phyloP scores from a whole-genome alignment of 2,329 filamentous ascomycete species.

The Fusarium nisikadoi region DNA sequence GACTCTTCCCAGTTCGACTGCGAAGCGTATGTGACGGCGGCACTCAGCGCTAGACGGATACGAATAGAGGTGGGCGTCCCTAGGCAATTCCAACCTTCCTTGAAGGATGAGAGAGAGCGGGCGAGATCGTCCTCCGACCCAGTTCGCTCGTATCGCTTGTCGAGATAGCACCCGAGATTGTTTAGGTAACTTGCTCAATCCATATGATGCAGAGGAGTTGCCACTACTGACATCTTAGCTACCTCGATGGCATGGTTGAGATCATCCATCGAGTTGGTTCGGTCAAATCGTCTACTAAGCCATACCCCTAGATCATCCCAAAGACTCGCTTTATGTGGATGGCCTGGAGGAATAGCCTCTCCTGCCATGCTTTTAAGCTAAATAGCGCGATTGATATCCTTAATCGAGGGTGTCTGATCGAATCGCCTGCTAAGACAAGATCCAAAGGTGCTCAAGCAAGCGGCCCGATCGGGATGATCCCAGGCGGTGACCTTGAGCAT shows the following conservation, averaged over 20 bases:
- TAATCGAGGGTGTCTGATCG: background rate
- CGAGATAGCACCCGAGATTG: background rate
- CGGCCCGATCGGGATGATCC: background rate
- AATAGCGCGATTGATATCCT: background rate
- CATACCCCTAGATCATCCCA: background rate
- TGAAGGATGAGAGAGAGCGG: background rate
- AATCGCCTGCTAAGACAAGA: background rate
- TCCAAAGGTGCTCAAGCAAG: background rate
- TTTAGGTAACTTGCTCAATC: background rate
- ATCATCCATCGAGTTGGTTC: background rate
- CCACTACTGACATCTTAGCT: background rate
- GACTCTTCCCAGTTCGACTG: background rate
- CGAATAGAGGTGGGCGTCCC: background rate
- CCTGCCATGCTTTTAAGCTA: background rate
- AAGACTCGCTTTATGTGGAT: background rate
- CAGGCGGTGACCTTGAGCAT: background rate
- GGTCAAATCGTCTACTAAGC: background rate
- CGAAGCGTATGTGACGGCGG: background rate
- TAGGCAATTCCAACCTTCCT: background rate
- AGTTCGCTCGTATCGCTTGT: background rate
- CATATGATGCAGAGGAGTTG: accelerated
- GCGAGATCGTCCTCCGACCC: accelerated
- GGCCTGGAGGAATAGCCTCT: accelerated
- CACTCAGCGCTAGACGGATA: background rate
- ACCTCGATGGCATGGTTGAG: accelerated